Conservation (phyloP, 768 basidiomycete species). For the Leccinum subtestaceum region DNA sequence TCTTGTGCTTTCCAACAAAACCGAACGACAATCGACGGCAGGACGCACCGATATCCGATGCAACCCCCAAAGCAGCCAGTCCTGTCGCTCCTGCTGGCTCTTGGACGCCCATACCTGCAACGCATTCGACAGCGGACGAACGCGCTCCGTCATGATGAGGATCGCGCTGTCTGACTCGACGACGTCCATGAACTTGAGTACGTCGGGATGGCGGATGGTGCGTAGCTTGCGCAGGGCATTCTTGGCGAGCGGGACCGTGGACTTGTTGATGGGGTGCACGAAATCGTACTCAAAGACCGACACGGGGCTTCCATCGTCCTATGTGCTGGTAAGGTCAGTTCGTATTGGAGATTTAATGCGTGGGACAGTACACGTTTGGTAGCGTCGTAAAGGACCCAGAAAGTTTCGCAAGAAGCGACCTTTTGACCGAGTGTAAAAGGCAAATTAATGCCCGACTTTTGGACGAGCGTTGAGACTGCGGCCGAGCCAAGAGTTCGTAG, state of each 20-base stretch:
- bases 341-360: slow-evolving; percentile 3
- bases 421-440: slow-evolving; percentile 84
- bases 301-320: slow-evolving; percentile 87
- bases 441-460: slow-evolving; percentile 87
- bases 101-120: slow-evolving; percentile 64
- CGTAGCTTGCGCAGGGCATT: slow-evolving; percentile 90
- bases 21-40: neutral
- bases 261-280: slow-evolving; percentile 54
- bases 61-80: slow-evolving; percentile 93
- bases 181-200: slow-evolving; percentile 92
- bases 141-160: slow-evolving; percentile 93
- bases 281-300: slow-evolving; percentile 94
- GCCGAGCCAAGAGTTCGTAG: slow-evolving; percentile 78
- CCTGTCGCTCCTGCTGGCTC: slow-evolving; percentile 64
- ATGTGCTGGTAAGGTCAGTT: slow-evolving; percentile 18
- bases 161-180: slow-evolving; percentile 85
- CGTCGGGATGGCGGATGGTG: slow-evolving; percentile 91
- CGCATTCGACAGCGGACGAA: slow-evolving; percentile 66
- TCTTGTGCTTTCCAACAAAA: neutral
- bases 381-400: slow-evolving; percentile 87
- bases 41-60: slow-evolving; percentile 77
- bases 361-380: slow-evolving; percentile 68
- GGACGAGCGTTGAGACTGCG: slow-evolving; percentile 87
- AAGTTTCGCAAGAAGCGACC: slow-evolving; percentile 61
- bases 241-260: slow-evolving; percentile 71